Base-by-base conservation (phyloP, 2,329 filamentous ascomycete species). In the Coniochaeta sp. region DNA sequence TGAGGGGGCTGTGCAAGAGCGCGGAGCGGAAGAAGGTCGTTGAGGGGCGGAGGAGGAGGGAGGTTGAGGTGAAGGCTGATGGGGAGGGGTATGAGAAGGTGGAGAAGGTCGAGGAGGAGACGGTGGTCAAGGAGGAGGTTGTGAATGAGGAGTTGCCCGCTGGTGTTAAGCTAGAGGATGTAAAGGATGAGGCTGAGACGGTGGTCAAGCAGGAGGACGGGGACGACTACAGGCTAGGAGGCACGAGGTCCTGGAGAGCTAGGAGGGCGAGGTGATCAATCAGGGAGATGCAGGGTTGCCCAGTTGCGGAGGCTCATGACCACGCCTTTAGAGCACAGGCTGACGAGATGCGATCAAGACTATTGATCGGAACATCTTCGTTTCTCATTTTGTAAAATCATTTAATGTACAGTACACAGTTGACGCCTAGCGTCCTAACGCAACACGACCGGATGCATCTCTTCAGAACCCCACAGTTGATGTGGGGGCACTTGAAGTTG, bases 1-100 rank as follows among this genome's bases (percentile, higher is more conserved):
- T 89, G 22, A 80, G 80, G 34, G 90, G 90, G 3, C 73, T 98
- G 61, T 99, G 95, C 75, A 86, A 81, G 70, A 83, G 84, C 12
- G 89, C 89, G 30, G 84, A 91, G 62, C 77, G 80, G 69, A 84
- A 81, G 58, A 87, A 89, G 74, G 83, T 88, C 5, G 71, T 74
- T 8, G 79, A 82, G 61, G 83, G 82, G 26, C 80, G 79, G 64
- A 86, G 78, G 72, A 73, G 77, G 60, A 80, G 79, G 71, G 75
- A 71, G 17, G 24, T 52, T 4, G 68, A 68, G 55, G 62, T 64
- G 36, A 65, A 69, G 58, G 62, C 59, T 26, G 65, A 67, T 12
- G 70, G 70, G 60, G 86, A 78, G 72, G 72, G 77, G 60, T 80
- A 79, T 70, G 75, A 71, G 17, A 68, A 69, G 55, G 62, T 64